Evolutionary conservation across 257 asterid species (phyloP), one percentile per base, ranked within the genome.

Genomic region (Solanum lignicaule): DNA sequence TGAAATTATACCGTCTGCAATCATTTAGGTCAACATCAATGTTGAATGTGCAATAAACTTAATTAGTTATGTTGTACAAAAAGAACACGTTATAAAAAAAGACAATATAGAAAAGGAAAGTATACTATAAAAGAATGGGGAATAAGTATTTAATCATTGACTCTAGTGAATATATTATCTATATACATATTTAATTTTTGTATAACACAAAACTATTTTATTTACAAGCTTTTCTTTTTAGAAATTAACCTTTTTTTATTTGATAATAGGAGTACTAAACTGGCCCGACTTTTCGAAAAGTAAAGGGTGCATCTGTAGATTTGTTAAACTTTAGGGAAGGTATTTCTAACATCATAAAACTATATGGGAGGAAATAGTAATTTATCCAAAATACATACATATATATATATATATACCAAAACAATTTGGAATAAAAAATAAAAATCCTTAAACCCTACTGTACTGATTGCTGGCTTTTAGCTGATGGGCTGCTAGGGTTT

Each of bases 401-500:
- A 79, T 38, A 74, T 41, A 79, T 43, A 79, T 43, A 46, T 41
- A 79, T 43, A 79, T 43, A 46, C 21, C 6, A 81, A 16, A 46
- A 46, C 29, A 81, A 81, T 46, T 35, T 35, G 16, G 66, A 16
- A 1, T 11, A 8, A 9, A 81, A 23, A 31, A 60, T 11, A 20
- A 55, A 55, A 55, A 18, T 55, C 48, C 84, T 86, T 86, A 79
- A 88, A 88, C 88, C 90, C 88, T 84, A 65, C 6, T 43, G 73
- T 14, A 39, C 36, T 41, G 12, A 9, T 31, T 55, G 55, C 43
- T 41, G 29, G 58, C 33, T 9, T 75, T 20, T 9, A 81, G 85
- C 68, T 82, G 16, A 82, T 41, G 38, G 3, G 85, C 39, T 46
- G 31, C 36, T 32, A 87, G 89, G 89, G 89, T 84, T 87, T 88